These are phyloP conservation scores for Neostapfia colusana DNA, from an alignment of 176 grass and related monocot species.

Conservation along the genomic window DNA sequence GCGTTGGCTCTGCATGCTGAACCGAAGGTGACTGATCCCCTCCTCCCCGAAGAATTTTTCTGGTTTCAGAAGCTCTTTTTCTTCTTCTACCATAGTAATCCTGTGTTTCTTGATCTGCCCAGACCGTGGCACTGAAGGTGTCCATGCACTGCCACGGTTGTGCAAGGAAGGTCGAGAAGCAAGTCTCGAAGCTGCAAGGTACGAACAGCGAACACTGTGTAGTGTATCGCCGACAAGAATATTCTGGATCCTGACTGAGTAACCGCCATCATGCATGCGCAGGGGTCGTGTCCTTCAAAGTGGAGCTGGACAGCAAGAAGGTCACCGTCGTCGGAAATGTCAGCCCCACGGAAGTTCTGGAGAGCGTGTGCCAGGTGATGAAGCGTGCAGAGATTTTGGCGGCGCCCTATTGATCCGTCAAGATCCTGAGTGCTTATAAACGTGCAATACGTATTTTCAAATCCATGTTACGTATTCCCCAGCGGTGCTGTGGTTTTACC, in stretches of 20 bases:
- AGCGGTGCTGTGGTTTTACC: not conserved
- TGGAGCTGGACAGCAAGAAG: conserved; percentile 78
- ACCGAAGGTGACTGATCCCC: conserved; percentile 49
- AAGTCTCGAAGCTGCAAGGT: conserved; percentile 91
- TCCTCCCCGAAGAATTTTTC: not conserved
- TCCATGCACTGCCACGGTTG: conserved; percentile 92
- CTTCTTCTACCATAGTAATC: not conserved
- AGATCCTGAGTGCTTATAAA: not conserved
- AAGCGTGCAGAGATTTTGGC: conserved; percentile 71
- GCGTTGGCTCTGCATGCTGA: conserved; percentile 47
- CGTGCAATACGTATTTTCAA: too few species aligned
- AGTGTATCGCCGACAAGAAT: not conserved
- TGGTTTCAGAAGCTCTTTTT: not conserved
- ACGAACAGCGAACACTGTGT: not conserved
- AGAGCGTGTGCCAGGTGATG: conserved; percentile 69
- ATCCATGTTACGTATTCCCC: not conserved
- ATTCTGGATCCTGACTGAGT: not conserved
- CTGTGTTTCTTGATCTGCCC: conserved; percentile 3
- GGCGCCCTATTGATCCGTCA: conserved; percentile 15
- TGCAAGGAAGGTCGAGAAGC: conserved; percentile 86
- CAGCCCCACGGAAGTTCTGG: conserved; percentile 55
- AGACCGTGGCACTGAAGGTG: conserved; percentile 83
- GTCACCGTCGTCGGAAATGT: conserved; percentile 74
- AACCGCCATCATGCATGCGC: not conserved
- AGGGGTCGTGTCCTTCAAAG: conserved; percentile 75